These are phyloP conservation scores for Paraleonurus japonicus DNA, from an alignment of 257 asterid genomes.

Conservation along the genomic window DNA sequence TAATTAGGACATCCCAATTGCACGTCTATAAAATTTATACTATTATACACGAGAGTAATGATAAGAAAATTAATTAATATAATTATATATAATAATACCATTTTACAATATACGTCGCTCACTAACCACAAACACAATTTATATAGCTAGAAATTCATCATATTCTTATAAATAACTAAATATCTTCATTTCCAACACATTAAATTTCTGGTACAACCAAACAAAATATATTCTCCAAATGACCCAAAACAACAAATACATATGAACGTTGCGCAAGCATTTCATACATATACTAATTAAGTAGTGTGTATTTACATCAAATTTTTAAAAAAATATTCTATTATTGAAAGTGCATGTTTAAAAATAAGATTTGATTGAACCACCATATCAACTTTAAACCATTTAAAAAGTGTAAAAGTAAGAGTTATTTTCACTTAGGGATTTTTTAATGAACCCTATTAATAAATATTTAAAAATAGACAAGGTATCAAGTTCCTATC, in stretches of 20 bases:
- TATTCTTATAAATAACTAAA: too few species aligned
- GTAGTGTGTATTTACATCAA: neutral
- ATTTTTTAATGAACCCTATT: slow-evolving; percentile 15
- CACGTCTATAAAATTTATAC: too few species aligned
- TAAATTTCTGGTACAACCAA: neutral
- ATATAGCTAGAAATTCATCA: too few species aligned
- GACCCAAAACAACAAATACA: neutral
- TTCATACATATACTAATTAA: neutral
- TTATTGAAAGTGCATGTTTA: slow-evolving; percentile 3
- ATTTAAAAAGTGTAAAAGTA: slow-evolving; percentile 22
- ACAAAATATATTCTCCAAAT: neutral
- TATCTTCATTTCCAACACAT: neutral
- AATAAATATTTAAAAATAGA: neutral
- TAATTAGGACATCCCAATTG: neutral
- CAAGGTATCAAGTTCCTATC: neutral
- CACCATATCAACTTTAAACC: slow-evolving; percentile 28
- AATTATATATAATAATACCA: too few species aligned
- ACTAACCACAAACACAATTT: too few species aligned
- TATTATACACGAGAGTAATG: too few species aligned
- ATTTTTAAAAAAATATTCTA: neutral
- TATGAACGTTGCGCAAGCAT: neutral
- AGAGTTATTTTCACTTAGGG: slow-evolving; percentile 15
- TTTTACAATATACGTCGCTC: too few species aligned
- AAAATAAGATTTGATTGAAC: slow-evolving; percentile 24
- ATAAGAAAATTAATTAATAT: too few species aligned